A percentile compares a stretch with the other conserved stretches of the same genome.
These are phyloP conservation scores for Chlorociboria aeruginascens DNA, from an alignment of 495 filamentous ascomycete genomes.

Conservation along the genomic window DNA sequence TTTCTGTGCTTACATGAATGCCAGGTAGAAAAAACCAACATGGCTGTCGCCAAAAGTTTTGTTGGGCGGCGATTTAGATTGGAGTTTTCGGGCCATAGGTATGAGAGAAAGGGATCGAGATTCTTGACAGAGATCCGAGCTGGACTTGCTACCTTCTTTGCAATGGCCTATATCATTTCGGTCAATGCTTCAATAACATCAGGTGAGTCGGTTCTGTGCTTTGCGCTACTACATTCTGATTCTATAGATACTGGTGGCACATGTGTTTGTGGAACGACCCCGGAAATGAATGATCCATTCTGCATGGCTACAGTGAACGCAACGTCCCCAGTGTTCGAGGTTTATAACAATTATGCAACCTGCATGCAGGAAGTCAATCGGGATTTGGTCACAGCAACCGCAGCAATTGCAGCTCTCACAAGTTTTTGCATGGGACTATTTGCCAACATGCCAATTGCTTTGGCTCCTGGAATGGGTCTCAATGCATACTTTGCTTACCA, in stretches of 20 bases:
- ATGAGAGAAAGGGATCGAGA: constrained; percentile 58
- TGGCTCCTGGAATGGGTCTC: constrained; percentile 74
- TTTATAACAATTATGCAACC: constrained; percentile 12
- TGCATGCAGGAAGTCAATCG: constrained; percentile 57
- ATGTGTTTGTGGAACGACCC: constrained; percentile 50
- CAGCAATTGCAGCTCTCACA: constrained; percentile 58
- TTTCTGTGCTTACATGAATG: not conserved
- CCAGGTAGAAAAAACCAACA: constrained; percentile 21
- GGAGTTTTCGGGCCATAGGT: constrained; percentile 59
- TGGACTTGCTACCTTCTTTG: constrained; percentile 72
- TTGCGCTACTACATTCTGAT: constrained; percentile 6
- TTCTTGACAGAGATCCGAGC: constrained; percentile 74
- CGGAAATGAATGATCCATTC: constrained; percentile 29
- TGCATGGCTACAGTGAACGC: constrained; percentile 28
- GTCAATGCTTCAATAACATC: constrained; percentile 62
- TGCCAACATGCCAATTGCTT: constrained; percentile 54
- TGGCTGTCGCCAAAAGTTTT: constrained; percentile 21
- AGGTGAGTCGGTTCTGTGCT: constrained; percentile 18
- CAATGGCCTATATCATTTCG: constrained; percentile 69
- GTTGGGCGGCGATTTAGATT: constrained; percentile 65
- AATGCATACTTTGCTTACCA: constrained; percentile 80
- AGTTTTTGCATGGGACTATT: constrained; percentile 68
- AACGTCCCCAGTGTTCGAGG: constrained; percentile 42
- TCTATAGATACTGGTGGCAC: constrained; percentile 42
- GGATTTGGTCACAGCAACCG: constrained; percentile 69